Base-by-base conservation (phyloP, 2,329 filamentous ascomycete genomes). In the Cercospora janseana region DNA sequence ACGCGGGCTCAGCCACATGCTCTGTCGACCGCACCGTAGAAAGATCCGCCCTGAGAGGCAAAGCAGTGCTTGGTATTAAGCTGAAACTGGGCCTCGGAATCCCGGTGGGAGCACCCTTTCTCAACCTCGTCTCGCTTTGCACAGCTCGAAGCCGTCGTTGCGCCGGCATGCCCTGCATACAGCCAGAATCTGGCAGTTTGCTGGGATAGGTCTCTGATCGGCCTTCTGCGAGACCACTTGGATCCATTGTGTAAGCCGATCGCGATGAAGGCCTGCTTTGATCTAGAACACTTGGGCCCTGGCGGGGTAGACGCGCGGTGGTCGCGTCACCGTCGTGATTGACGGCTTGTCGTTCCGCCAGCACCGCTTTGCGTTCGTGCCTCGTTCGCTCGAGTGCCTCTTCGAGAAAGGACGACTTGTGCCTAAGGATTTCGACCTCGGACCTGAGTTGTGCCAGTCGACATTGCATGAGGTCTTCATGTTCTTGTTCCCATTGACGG, bases 321-420 rank as follows among this genome's bases (percentile, higher is more conserved):
- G 20, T 6, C 9, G 12, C 4, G 13, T 31, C 27, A 15, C 28
- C 20, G 2, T 15, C 29, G 21, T 21, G 29, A 27, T 31, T 37
- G 9, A 46, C 37, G 21, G 43, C 29, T 8, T 27, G 12, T 16
- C 43, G 43, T 7, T 27, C 23, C n/a, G 29, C 43, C 29, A 35
- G 31, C 6, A 46, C 18, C 8, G 29, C 43, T 13, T 27, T 18
- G 21, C 43, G 43, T 7, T 46, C 28, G 4, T 46, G 21, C 6
- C 35, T 31, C 3, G 43, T 46, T 23, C 37, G 43, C 9, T 27
- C 37, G 12, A 46, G 10, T 15, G 43, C 31, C 13, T 46, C 43
- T 9, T 46, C 31, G 21, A 46, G 43, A 12, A 24, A 26, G 9
- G 21, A 46, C 5, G 43, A 35, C 21, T 46, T 46, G 3, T 46